Base-by-base conservation (phyloP, 108 stramenopile genomes). In the Cyclostephanos tholiformis region DNA sequence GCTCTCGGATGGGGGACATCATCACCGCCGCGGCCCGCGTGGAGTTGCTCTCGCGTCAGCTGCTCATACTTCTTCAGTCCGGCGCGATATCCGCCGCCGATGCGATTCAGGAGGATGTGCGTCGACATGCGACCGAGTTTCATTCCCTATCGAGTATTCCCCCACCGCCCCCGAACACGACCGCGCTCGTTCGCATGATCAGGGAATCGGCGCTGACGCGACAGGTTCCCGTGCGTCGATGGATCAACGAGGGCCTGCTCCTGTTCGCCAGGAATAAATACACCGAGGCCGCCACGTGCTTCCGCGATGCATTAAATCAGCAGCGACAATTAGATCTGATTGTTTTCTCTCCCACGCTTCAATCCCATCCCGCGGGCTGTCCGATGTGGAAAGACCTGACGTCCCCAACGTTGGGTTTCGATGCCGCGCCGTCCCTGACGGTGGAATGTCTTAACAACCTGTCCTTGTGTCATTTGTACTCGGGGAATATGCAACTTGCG, bases 41-140 rank as follows among this genome's bases (percentile, higher is more conserved):
- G 26, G 95, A 95, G 58, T 60, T 96, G 35, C 74, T 82, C 6
- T 90, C 86, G 6, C 77, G 94, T n/a, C 91, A 95, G 79, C 90
- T 91, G 3, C 80, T 89, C 14, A 84, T 94, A 59, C 70, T 97
- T 9, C 72, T 97, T 55, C 95, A 97, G 64, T 55, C 71, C 7
- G 95, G 97, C 14, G 93, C 86, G 62, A 29, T 71, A 9, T 81
- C 83, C 52, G 91, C 91, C 4, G 81, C 82, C 22, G 59, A 79
- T 50, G 27, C 80, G 14, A 89, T 93, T 76, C 76, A 88, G 52
- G 27, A n/a, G 16, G 74, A 57, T 17, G 65, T 79, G 12, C 77
- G 67, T 8, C 38, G 67, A 23, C 52, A 69, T 25, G 67, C 52
- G 25, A 19, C 59, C 39, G 36, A 68, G 35, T 48, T 73, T 6